Base-by-base conservation (phyloP, 225 moss, liverwort and hornwort species). In the Pseudisothecium myosuroides region DNA sequence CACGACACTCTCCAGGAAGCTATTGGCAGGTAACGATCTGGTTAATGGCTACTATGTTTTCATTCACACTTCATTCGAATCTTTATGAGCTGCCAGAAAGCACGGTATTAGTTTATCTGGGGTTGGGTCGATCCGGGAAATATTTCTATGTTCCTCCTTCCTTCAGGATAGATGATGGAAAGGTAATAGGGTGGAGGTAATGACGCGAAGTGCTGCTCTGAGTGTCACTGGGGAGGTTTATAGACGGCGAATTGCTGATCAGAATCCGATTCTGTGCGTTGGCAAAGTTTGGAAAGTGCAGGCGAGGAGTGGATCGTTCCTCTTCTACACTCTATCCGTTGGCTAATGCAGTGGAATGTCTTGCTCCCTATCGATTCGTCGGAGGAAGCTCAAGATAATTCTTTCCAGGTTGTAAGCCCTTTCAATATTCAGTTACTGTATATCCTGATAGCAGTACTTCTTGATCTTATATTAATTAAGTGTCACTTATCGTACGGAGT, bases 241-340 rank as follows among this genome's bases (percentile, higher is more conserved):
- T 47, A n/a, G 39, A 76, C 34, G 49, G 26, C 56, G 32, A 89
- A 77, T 82, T 71, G 68, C 87, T 89, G 77, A 92, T 84, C 68
- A 81, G 23, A 87, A 67, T 82, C 76, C 62, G 45, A 87, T 45
- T 22, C 28, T 89, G 54, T 88, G 61, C 87, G 60, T 86, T 84
- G 85, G 81, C 43, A 90, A 92, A 98, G 96, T 91, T 93, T 98
- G 95, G 96, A 98, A 93, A 90, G 95, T 93, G 95, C 96, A 89
- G 91, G 94, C 23, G 92, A 98, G 81, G 96, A 96, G 69, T 94
- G 87, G 80, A 91, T 98, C 87, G 91, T 98, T 75, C 94, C 96
- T 66, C 95, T 96, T 81, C 90, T 98, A 64, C 93, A 92, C 82
- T 94, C 92, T 65, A 92, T 98, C 89, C 93, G 95, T 84, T 94